phyloP scores from a whole-genome alignment of 495 filamentous ascomycete genomes.

The Aspergillus indologenus region DNA sequence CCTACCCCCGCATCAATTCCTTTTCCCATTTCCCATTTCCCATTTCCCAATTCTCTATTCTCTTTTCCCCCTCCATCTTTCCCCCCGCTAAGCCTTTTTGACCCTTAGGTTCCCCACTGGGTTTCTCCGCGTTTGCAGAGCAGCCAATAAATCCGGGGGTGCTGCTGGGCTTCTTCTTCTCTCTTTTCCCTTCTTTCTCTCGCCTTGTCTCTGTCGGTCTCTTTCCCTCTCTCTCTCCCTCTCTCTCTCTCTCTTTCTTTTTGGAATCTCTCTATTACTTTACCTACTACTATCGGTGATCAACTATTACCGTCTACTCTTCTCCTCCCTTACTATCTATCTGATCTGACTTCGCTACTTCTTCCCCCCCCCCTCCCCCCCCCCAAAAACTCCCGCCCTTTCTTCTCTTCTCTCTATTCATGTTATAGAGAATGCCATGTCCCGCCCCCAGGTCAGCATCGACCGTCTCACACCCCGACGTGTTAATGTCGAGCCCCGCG shows the following conservation, averaged over 20 bases:
- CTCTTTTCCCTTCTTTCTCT: constrained; percentile 12
- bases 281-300: too few relatives aligned
- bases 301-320: background rate
- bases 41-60: too few relatives aligned
- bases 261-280: too few relatives aligned
- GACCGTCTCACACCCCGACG: constrained; percentile 74
- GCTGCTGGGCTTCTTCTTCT: constrained; percentile 9
- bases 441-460: constrained; percentile 79
- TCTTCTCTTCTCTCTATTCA: constrained; percentile 2
- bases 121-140: constrained; percentile 28
- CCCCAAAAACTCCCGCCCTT: too few relatives aligned
- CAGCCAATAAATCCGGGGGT: constrained; percentile 8
- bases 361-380: background rate
- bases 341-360: constrained; percentile 5
- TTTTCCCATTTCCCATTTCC: too few relatives aligned
- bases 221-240: background rate
- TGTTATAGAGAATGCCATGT: constrained; percentile 43
- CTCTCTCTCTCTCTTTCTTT: constrained; percentile 9
- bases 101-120: constrained; percentile 14
- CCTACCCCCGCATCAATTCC: too few relatives aligned
- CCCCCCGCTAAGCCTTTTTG: background rate
- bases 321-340: too few relatives aligned
- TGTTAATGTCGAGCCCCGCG: constrained; percentile 70
- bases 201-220: constrained; percentile 2
- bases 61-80: background rate